Conservation (phyloP, 495 filamentous ascomycete genomes). For the Daldinia bambusicola region DNA sequence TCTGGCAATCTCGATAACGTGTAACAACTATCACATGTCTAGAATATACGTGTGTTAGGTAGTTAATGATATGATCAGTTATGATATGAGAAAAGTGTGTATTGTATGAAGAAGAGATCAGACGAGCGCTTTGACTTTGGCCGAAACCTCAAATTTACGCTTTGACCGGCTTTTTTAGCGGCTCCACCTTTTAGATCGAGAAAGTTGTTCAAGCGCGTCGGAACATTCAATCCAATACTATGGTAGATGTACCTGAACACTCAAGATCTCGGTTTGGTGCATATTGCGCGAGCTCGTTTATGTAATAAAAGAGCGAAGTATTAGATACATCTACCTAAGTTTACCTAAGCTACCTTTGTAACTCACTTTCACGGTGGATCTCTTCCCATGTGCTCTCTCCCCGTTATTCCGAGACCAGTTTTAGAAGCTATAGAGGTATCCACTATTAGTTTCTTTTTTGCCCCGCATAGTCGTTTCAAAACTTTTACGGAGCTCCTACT, state of each 20-base stretch:
- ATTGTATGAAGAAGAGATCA: conserved; percentile 25
- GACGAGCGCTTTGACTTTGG: conserved; percentile 46
- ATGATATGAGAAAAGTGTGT: not conserved
- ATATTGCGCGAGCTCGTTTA: conserved; percentile 11
- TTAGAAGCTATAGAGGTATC: not conserved
- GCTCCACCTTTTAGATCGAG: conserved; percentile 38
- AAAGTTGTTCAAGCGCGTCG: conserved; percentile 42
- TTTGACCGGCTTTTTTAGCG: conserved; percentile 43
- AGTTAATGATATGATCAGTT: conserved; percentile 16
- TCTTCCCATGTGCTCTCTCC: not conserved
- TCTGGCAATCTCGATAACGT: conserved; percentile 6
- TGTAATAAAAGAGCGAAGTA: not conserved
- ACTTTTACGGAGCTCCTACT: conserved; percentile 3
- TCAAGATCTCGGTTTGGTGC: conserved; percentile 35
- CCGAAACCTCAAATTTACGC: conserved; percentile 45
- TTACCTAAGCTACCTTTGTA: no score
- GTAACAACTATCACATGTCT: not conserved
- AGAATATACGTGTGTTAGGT: not conserved
- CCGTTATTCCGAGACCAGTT: not conserved
- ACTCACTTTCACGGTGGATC: not conserved
- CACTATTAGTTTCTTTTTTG: conserved; percentile 18
- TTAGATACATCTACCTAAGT: not conserved
- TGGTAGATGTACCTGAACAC: not conserved
- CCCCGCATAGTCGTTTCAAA: conserved; percentile 40
- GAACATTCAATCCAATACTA: conserved; percentile 28